phyloP scores from a whole-genome alignment of 176 grass and related monocot species.

The Bolboschoenus planiculmis region DNA sequence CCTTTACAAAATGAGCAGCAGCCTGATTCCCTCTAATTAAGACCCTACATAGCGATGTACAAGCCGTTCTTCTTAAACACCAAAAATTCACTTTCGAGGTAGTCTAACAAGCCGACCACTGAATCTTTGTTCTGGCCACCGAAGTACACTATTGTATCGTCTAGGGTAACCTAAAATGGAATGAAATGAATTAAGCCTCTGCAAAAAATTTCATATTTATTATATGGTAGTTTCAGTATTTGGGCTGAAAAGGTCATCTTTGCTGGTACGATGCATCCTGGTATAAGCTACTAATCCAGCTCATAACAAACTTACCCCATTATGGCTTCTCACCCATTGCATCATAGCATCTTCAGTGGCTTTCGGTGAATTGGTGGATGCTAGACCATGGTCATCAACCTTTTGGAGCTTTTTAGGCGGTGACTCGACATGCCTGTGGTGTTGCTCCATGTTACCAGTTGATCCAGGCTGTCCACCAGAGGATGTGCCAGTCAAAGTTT shows the following conservation, averaged over 20 bases:
- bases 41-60: constrained; percentile 48
- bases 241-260: neutral
- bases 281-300: neutral
- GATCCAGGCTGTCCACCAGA: neutral
- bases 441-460: constrained; percentile 1
- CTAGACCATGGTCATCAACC: constrained; percentile 15
- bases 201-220: neutral
- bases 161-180: constrained; percentile 52
- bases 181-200: neutral
- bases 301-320: constrained; percentile 48
- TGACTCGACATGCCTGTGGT: constrained; percentile 21
- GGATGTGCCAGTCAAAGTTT: constrained; percentile 30
- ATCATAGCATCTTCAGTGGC: constrained; percentile 47
- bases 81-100: constrained; percentile 46
- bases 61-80: constrained; percentile 65
- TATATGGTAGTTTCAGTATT: neutral
- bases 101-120: constrained; percentile 38
- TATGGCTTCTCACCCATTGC: constrained; percentile 33
- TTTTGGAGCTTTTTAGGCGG: constrained; percentile 44
- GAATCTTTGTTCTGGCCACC: constrained; percentile 44
- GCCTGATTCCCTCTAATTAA: neutral
- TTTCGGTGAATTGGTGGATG: neutral
- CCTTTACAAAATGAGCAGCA: constrained; percentile 1
- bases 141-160: constrained; percentile 46
- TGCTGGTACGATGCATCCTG: neutral